Evolutionary conservation across 768 basidiomycete genomes (phyloP).

Genomic region (Hericium coralloides): DNA sequence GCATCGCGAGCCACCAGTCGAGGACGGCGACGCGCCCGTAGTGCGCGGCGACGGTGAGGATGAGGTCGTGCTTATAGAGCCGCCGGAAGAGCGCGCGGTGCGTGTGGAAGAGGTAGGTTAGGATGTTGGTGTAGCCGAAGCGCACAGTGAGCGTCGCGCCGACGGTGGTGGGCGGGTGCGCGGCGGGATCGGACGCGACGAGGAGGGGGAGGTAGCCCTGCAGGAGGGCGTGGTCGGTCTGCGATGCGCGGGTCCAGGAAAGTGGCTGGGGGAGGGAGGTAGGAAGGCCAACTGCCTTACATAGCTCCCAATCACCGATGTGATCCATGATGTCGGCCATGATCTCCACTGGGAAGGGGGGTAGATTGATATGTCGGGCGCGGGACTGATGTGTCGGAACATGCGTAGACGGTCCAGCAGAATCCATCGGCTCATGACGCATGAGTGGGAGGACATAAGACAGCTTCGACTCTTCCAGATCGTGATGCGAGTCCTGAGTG

Average conservation of each 20-base stretch:
- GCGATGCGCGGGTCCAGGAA: constrained; percentile 65
- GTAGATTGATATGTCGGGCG: constrained; percentile 14
- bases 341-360: constrained; percentile 69
- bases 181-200: constrained; percentile 45
- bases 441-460: neutral
- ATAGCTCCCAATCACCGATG: constrained; percentile 78
- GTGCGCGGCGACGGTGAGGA: constrained; percentile 70
- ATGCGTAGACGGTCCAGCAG: neutral
- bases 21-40: constrained; percentile 67
- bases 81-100: constrained; percentile 57
- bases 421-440: neutral
- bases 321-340: constrained; percentile 71
- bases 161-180: constrained; percentile 56
- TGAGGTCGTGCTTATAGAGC: constrained; percentile 55
- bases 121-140: constrained; percentile 68
- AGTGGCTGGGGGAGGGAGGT: constrained; percentile 56
- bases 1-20: constrained; percentile 72
- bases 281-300: constrained; percentile 66
- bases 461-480: neutral
- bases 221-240: constrained; percentile 66
- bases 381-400: constrained; percentile 16
- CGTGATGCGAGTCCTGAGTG: neutral
- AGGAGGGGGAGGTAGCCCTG: constrained; percentile 51
- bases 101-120: constrained; percentile 62
- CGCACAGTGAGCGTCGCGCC: constrained; percentile 61